Percentiles rank a stretch among this genome's conserved stretches.
Conservation (phyloP, 345 rosid species). For the Anacardium occidentale region DNA sequence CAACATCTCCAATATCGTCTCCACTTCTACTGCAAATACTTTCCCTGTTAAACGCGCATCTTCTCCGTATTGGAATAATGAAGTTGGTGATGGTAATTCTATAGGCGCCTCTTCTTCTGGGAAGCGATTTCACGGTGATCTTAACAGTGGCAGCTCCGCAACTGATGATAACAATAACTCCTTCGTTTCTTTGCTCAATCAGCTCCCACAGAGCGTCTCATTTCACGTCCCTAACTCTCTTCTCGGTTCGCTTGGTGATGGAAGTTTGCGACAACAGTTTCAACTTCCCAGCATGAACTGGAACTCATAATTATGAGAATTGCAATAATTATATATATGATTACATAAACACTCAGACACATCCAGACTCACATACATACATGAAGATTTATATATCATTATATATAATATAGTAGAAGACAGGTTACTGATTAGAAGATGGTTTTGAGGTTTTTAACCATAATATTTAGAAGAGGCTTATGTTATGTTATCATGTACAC, state of each 20-base stretch:
- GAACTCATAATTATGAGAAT: slow-evolving; percentile 20
- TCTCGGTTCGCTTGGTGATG: slow-evolving; percentile 36
- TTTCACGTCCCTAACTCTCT: slow-evolving; percentile 26
- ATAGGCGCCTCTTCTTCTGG: slow-evolving; percentile 18
- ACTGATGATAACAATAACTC: slow-evolving; percentile 27
- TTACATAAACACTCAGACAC: no score
- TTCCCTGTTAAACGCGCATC: slow-evolving; percentile 24
- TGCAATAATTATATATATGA: neutral
- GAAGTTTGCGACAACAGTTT: slow-evolving; percentile 40
- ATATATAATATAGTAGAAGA: neutral
- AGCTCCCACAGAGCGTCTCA: slow-evolving; percentile 31
- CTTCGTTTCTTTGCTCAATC: slow-evolving; percentile 46
- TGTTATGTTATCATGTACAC: no score
- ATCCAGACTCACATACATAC: neutral
- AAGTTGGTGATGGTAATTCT: slow-evolving; percentile 4
- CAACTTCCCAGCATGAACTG: slow-evolving; percentile 35
- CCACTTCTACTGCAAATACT: slow-evolving; percentile 4
- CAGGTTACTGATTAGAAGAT: neutral
- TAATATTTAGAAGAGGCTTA: no score
- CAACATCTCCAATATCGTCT: slow-evolving; percentile 20
- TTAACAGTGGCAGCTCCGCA: slow-evolving; percentile 13
- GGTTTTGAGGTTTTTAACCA: neutral
- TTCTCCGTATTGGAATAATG: slow-evolving; percentile 30
- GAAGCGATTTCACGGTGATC: slow-evolving; percentile 35
- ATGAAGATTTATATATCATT: no score